Percentiles rank a stretch among this genome's conserved stretches.
These are phyloP conservation scores for Pyrenochaeta sp. DNA, from an alignment of 2,329 filamentous ascomycete species.

Conservation along the genomic window DNA sequence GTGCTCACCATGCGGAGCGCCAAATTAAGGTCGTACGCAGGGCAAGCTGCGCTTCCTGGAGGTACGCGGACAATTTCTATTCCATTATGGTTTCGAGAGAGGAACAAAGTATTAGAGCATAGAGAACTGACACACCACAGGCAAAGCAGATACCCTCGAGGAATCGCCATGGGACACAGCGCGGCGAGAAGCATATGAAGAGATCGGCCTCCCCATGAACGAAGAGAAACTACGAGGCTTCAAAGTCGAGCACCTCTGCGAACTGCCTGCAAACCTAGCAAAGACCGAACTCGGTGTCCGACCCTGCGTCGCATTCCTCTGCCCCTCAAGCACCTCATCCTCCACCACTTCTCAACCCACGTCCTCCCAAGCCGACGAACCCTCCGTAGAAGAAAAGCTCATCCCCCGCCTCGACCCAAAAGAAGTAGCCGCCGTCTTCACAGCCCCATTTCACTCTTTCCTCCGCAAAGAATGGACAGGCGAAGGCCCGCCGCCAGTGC, in stretches of 20 bases:
- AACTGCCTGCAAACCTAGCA: conserved; percentile 70
- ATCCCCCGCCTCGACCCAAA: conserved; percentile 85
- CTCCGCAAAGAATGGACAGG: conserved; percentile 64
- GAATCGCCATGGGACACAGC: conserved; percentile 79
- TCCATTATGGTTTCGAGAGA: neutral
- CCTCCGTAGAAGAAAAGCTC: conserved; percentile 67
- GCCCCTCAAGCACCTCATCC: conserved; percentile 41
- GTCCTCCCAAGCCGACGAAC: conserved; percentile 6
- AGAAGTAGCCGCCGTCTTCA: conserved; percentile 94
- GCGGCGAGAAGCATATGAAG: conserved; percentile 87
- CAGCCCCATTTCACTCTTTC: conserved; percentile 87
- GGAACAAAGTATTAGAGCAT: neutral
- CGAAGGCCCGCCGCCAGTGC: conserved; percentile 52
- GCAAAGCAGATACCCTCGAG: conserved; percentile 63
- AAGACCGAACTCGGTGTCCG: conserved; percentile 60
- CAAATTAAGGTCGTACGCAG: conserved; percentile 67
- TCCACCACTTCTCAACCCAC: conserved; percentile 37
- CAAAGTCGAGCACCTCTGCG: conserved; percentile 85
- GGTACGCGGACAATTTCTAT: conserved; percentile 59
- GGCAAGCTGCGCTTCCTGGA: conserved; percentile 86
- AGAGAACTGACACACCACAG: conserved; percentile 33
- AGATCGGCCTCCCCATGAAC: conserved; percentile 85
- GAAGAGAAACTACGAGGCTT: conserved; percentile 76
- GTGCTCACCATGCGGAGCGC: conserved; percentile 69
- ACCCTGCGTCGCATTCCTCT: conserved; percentile 68